Evolutionary conservation across 1,139 yeast genomes (phyloP), one percentile per base, ranked within the genome.

Genomic region (Candida sanyaensis): DNA sequence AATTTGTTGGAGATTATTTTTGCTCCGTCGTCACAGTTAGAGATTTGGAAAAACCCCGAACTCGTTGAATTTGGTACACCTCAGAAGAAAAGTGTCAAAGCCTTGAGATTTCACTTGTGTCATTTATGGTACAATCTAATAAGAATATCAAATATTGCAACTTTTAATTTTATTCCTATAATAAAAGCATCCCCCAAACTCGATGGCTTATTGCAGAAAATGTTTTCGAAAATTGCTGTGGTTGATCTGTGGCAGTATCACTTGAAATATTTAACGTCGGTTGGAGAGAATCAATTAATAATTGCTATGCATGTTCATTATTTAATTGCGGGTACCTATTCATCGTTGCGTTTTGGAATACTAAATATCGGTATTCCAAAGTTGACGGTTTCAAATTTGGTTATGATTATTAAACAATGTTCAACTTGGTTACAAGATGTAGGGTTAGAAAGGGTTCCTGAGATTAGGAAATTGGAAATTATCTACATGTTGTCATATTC

Each of bases 31-130:
- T 39, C 47, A 6, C 50, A 54, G 2, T 33, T 68, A n/a, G 68
- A 65, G 40, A 51, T 71, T 6, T 75, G 78, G 78, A 65, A 63
- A 42, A 71, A 69, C 50, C 80, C 78, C 1, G 62, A 64, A 13
- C 57, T 55, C 27, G 59, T 73, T 1, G 49, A 44, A 3, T 58
- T 65, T 41, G 55, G 56, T 23, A 46, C 54, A 37, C 56, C 57
- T 27, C 47, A 61, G 24, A 55, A 59, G 31, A 58, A 54, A 43
- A 56, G 62, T 37, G 53, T 56, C 24, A 58, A 60, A 28, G 66
- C 65, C 24, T 47, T 73, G n/a, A 63, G 69, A 41, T 46, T 69
- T 3, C 73, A 71, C 47, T 48, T 73, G 17, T 64, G 75, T 46
- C 56, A 58, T 43, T 45, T 74, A 9, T 75, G 80, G 80, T 56